A percentile compares a stretch with the other conserved stretches of the same genome.
These are phyloP conservation scores for Tuber magnatum DNA, from an alignment of 495 filamentous ascomycete species.

Conservation along the genomic window DNA sequence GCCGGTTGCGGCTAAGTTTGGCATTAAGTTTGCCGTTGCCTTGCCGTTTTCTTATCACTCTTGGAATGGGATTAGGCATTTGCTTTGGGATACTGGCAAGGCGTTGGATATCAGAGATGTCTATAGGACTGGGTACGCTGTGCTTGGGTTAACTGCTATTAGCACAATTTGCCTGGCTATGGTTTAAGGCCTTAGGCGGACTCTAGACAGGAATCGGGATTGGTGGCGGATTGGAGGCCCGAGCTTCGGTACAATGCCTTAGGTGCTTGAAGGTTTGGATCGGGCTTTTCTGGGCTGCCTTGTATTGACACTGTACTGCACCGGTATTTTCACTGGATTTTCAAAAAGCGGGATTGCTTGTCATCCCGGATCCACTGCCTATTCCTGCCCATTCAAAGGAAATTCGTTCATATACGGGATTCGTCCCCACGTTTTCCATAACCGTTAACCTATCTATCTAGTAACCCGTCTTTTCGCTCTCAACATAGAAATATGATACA, in stretches of 20 bases:
- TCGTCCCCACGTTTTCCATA: neutral
- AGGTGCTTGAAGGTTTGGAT: neutral
- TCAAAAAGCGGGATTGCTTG: neutral
- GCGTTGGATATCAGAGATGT: conserved; percentile 63
- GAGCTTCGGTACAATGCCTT: neutral
- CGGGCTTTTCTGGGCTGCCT: neutral
- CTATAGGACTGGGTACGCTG: conserved; percentile 63
- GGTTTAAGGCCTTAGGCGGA: neutral
- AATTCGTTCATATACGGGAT: neutral
- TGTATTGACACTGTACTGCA: neutral
- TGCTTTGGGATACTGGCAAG: conserved; percentile 69
- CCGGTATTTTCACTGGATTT: neutral
- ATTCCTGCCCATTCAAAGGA: neutral
- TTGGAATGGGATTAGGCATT: conserved; percentile 78
- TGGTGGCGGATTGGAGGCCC: neutral
- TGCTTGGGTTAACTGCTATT: conserved; percentile 61
- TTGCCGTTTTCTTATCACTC: conserved; percentile 80
- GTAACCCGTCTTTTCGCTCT: neutral
- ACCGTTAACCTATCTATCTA: neutral
- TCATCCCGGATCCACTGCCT: neutral
- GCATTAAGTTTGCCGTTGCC: conserved; percentile 60
- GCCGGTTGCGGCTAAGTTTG: conserved; percentile 58
- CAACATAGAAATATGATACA: neutral
- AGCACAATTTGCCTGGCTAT: conserved; percentile 46
- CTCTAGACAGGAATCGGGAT: neutral